A percentile compares a stretch with the other conserved stretches of the same genome.
phyloP scores from a whole-genome alignment of 352 stramenopile genomes.

The Blastocystis sp. region DNA sequence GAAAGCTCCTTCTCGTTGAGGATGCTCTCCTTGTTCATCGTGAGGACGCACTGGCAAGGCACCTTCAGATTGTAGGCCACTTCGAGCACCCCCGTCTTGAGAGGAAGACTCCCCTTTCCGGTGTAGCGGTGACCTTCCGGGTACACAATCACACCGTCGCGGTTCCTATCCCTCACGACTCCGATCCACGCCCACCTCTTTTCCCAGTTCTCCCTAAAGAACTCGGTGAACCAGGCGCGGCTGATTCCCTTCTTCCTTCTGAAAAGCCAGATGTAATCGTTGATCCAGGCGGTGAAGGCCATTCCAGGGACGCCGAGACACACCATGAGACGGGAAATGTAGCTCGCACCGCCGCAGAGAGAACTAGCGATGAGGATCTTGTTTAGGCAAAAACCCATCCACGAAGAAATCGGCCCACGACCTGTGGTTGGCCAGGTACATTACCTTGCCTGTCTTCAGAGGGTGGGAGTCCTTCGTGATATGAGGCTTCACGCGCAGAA shows the following conservation, averaged over 20 bases:
- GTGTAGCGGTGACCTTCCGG: slow-evolving; percentile 63
- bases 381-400: slow-evolving; percentile 8
- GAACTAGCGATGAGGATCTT: slow-evolving; percentile 3
- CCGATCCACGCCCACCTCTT: neutral
- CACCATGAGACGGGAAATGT: slow-evolving; percentile 49
- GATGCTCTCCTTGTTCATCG: slow-evolving; percentile 55
- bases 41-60: slow-evolving; percentile 40
- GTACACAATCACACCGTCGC: slow-evolving; percentile 57
- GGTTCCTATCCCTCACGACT: neutral
- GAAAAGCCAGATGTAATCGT: slow-evolving; percentile 65
- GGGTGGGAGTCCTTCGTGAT: slow-evolving; percentile 20
- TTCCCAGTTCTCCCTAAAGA: slow-evolving; percentile 52
- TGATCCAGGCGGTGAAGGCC: slow-evolving; percentile 59
- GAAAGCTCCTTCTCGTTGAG: slow-evolving; percentile 52
- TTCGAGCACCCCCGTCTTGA: slow-evolving; percentile 62
- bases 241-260: slow-evolving; percentile 48
- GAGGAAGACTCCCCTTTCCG: slow-evolving; percentile 24
- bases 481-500: slow-evolving; percentile 37
- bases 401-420: slow-evolving; percentile 68
- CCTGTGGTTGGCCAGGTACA: slow-evolving; percentile 48
- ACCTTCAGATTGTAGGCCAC: slow-evolving; percentile 66
- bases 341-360: slow-evolving; percentile 54
- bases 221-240: slow-evolving; percentile 49
- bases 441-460: slow-evolving; percentile 18
- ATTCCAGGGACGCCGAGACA: slow-evolving; percentile 61